Evolutionary conservation across 768 basidiomycete species (phyloP), one percentile per base, ranked within the genome.

Genomic region (Boletus fagicola): DNA sequence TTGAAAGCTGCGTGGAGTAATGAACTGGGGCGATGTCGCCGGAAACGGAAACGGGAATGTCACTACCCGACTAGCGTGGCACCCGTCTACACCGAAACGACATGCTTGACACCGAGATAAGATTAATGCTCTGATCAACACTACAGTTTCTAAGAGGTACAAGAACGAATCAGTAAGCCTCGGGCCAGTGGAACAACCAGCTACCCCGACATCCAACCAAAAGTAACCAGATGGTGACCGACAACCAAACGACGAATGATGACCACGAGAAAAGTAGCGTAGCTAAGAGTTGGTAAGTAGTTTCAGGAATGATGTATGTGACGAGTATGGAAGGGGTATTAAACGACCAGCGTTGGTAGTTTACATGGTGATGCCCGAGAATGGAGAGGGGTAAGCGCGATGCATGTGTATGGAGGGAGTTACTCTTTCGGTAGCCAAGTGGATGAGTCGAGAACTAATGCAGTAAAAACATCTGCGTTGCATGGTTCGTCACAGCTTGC

Each of bases 301-400:
- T 52, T 60, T 46, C 57, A 45, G 48, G 42, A 50, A 52, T 66
- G 67, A 57, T 46, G 58, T 57, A 48, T 49, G 47, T 46, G 51
- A 16, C 47, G 40, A 59, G 47, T 56, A 56, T 61, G 57, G 33
- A 35, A 42, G 7, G 60, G 68, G 68, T 69, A 69, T 69, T 57
- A 63, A 62, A 68, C 68, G 68, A 30, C 68, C 68, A 52, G 68
- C 66, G 66, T 56, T 47, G 49, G 38, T 66, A 54, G n/a, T 62
- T 48, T 62, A 60, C 57, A 45, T 47, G 48, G 24, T 52, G 35
- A 58, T 53, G 50, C 40, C 26, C 26, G 43, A 36, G 36, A 30
- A 49, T 40, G 42, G 36, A 47, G 46, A 35, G 24, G 49, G 50
- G 39, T 45, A 46, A 44, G 24, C 30, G 38, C 30, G 38, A 40